Evolutionary conservation across 805 yeast species (phyloP).

Genomic region (Deakozyma indianensis): DNA sequence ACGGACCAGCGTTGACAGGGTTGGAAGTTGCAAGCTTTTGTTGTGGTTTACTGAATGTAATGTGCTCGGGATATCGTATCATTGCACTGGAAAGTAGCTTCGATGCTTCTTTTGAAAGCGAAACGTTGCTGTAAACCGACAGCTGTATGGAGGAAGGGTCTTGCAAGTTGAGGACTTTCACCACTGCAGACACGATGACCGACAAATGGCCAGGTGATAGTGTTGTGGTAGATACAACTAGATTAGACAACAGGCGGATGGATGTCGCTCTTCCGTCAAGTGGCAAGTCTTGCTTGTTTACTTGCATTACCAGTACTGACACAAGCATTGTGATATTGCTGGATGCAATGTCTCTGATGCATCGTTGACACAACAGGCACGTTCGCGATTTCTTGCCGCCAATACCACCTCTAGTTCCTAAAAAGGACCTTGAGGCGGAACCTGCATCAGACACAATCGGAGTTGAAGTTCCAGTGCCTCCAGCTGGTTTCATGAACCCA

Average conservation of each 20-base stretch:
- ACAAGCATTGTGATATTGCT: slow-evolving; percentile 11
- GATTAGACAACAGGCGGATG: slow-evolving; percentile 8
- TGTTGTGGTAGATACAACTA: slow-evolving; percentile 3
- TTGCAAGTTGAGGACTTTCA: slow-evolving; percentile 8
- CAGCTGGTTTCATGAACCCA: slow-evolving; percentile 7
- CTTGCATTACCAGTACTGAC: slow-evolving; percentile 9
- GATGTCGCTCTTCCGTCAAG: slow-evolving; percentile 9
- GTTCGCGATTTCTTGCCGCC: neutral
- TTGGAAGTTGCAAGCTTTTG: slow-evolving; percentile 10
- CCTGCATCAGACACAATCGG: neutral
- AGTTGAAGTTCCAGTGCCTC: neutral
- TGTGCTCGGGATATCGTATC: slow-evolving; percentile 7
- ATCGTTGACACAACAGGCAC: slow-evolving; percentile 4
- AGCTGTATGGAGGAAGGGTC: slow-evolving; percentile 6
- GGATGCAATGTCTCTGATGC: slow-evolving; percentile 10
- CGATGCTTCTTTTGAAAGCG: slow-evolving; percentile 11
- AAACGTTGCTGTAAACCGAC: slow-evolving; percentile 6
- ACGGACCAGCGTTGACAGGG: neutral
- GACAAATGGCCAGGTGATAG: slow-evolving; percentile 7
- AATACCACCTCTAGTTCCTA: neutral
- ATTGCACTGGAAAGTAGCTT: slow-evolving; percentile 9
- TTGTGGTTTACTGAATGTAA: slow-evolving; percentile 12
- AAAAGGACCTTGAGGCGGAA: neutral
- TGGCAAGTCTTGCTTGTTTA: slow-evolving; percentile 4
- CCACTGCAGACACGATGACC: slow-evolving; percentile 8